Evolutionary conservation across 192 early-diverging fungal species (phyloP).

Genomic region (Umbelopsis isabellina): DNA sequence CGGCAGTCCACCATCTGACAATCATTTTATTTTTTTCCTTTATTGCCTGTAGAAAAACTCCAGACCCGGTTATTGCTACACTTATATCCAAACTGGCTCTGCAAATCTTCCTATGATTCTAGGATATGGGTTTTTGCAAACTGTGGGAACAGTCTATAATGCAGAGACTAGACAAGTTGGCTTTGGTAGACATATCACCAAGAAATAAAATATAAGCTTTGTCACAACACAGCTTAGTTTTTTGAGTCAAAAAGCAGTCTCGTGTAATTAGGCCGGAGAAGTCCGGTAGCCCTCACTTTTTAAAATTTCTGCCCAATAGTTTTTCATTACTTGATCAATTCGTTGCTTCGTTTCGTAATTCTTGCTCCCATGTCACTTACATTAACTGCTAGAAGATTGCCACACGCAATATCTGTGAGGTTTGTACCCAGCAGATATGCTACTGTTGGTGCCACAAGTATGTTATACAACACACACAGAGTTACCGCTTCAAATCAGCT

Average conservation of each 20-base stretch:
- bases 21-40: constrained; percentile 12
- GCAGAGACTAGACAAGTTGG: constrained; percentile 32
- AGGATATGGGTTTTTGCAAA: constrained; percentile 39
- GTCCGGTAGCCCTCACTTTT: background rate
- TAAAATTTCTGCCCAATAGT: background rate
- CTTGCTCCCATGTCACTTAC: background rate
- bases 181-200: constrained; percentile 19
- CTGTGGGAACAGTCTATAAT: constrained; percentile 32
- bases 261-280: background rate
- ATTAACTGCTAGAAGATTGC: constrained; percentile 6
- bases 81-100: constrained; percentile 31
- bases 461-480: constrained; percentile 3
- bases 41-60: constrained; percentile 12
- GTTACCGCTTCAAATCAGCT: constrained; percentile 7
- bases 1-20: no score
- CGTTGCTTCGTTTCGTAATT: background rate
- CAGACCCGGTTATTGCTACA: constrained; percentile 26
- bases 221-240: background rate
- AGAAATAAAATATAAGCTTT: background rate
- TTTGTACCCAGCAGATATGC: background rate
- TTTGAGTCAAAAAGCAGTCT: constrained; percentile 27
- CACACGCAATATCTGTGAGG: constrained; percentile 11
- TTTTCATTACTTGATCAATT: background rate
- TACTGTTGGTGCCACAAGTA: constrained; percentile 10
- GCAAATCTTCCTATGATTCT: constrained; percentile 28